Evolutionary conservation across 1,139 yeast species (phyloP).

Genomic region (Magnusiomyces clavatus): DNA sequence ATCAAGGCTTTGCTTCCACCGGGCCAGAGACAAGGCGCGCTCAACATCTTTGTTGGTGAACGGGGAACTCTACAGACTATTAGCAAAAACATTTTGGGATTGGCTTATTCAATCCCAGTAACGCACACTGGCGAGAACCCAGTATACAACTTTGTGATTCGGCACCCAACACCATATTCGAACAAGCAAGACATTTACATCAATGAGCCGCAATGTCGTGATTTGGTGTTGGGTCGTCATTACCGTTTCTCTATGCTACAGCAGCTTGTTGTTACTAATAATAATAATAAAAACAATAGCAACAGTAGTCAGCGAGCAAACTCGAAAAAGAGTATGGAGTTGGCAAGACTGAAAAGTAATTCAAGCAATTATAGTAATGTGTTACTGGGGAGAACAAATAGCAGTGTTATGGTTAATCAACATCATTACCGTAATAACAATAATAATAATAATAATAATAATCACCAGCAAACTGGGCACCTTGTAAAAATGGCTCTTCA

Average conservation of each 20-base stretch:
- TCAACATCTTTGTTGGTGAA: slow-evolving; percentile 68
- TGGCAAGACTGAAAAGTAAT: slow-evolving; percentile 2
- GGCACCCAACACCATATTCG: slow-evolving; percentile 15
- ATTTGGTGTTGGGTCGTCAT: slow-evolving; percentile 47
- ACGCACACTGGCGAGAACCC: slow-evolving; percentile 58
- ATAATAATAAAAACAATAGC: neutral
- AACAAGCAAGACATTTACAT: slow-evolving; percentile 63
- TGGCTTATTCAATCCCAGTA: slow-evolving; percentile 71
- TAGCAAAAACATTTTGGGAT: slow-evolving; percentile 51
- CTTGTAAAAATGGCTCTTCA: slow-evolving; percentile 57
- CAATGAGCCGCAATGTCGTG: slow-evolving; percentile 72
- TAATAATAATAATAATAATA: too few species aligned
- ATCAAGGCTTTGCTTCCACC: slow-evolving; percentile 78
- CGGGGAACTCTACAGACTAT: slow-evolving; percentile 55
- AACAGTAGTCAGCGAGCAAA: neutral
- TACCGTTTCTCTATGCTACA: slow-evolving; percentile 42
- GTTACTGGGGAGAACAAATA: too few species aligned
- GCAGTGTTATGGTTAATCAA: too few species aligned
- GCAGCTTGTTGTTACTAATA: neutral
- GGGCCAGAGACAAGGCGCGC: slow-evolving; percentile 56
- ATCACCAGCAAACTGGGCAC: neutral
- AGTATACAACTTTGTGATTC: slow-evolving; percentile 10
- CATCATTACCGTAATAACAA: too few species aligned
- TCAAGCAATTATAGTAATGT: neutral
- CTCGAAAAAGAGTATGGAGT: slow-evolving; percentile 2